Evolutionary conservation across 2,329 filamentous ascomycete genomes (phyloP), one percentile per base, ranked within the genome.

Genomic region (Penicillium sp.): DNA sequence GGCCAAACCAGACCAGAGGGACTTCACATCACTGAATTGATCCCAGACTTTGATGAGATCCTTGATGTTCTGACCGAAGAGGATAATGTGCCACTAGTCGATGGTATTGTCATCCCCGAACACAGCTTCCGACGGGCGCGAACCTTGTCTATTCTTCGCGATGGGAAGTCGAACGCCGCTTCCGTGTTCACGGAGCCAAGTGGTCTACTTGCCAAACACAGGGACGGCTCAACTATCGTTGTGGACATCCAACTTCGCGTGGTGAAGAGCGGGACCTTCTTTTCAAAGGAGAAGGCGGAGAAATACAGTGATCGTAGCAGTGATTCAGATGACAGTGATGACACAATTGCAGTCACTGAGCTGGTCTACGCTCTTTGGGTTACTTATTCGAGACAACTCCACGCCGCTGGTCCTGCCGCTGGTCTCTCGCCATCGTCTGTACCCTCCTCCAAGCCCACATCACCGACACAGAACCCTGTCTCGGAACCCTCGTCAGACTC

Each of bases 211-310:
- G 94, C 92, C 1, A 88, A 85, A 66, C 94, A 99, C 71, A 86
- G 92, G 38, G 94, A 99, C 70, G 93, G 94, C 3, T 89, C 90
- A 0, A 90, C 94, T 58, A 88, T 99, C 59, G 93, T 91, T 74
- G 90, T 99, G 34, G 94, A 99, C 70, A 87, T 97, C 29, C 94
- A 99, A 74, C 91, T 99, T 89, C 86, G 94, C 32, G 92, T 99
- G 22, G 92, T 97, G 14, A 91, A 93, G 75, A 96, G 90, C 71
- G 92, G 93, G 64, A 88, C 86, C 62, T 84, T 86, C 18, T 80
- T 79, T 53, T 75, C 80, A 3, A 81, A 81, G 50, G 79, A 85
- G 56, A 81, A 83, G 49, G 83, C 87, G 53, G 79, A 87, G 59
- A 83, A 86, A 2, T 83, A 88, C n/a, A 79, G 84, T 49, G 86